Base-by-base conservation (phyloP, 2,329 filamentous ascomycete species). In the Penicillium glabrum region DNA sequence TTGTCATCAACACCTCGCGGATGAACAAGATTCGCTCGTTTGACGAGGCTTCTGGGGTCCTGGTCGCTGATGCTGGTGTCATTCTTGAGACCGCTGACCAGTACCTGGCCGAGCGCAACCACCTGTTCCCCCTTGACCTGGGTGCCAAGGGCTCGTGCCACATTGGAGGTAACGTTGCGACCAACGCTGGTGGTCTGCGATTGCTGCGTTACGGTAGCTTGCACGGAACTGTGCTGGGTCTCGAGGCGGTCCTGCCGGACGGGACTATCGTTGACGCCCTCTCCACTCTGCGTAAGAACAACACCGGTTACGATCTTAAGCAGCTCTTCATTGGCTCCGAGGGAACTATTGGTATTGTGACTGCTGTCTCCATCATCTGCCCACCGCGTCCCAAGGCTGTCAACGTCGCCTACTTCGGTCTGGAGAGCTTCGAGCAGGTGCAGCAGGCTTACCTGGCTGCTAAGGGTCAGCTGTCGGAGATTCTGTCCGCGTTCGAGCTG, bases 141-240 rank as follows among this genome's bases (percentile, higher is more conserved):
- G 96, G 93, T 53, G 95, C 95, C 14, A 99, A 99, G 79, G 95
- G 95, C 2, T 96, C 91, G 7, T 98, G 95, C 76, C 93, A 98
- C 59, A 89, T 99, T 61, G 95, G 96, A 64, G 95, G 95, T 50
- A 99, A 98, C 72, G 88, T 99, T 9, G 88, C 95, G 5, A 97
- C 95, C 27, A 99, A 99, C 69, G 95, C 96, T 19, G 95, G 95
- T 58, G 95, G 95, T 10, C 80, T 99, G 60, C 86, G 95, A 54
- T 81, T 99, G 33, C 82, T 99, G 51, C 86, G 95, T 44, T 99
- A 99, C 74, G 95, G 95, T 51, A 96, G 91, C 74, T 80, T 99
- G 62, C 95, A 99, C 76, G 95, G 95, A 23, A 97, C 83, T 55
- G 91, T 98, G 1, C 82, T 99, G 16, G 95, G 95, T 26, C 82